Evolutionary conservation across 2,329 filamentous ascomycete species (phyloP), one percentile per base, ranked within the genome.

Genomic region (Trichoderma sp.): DNA sequence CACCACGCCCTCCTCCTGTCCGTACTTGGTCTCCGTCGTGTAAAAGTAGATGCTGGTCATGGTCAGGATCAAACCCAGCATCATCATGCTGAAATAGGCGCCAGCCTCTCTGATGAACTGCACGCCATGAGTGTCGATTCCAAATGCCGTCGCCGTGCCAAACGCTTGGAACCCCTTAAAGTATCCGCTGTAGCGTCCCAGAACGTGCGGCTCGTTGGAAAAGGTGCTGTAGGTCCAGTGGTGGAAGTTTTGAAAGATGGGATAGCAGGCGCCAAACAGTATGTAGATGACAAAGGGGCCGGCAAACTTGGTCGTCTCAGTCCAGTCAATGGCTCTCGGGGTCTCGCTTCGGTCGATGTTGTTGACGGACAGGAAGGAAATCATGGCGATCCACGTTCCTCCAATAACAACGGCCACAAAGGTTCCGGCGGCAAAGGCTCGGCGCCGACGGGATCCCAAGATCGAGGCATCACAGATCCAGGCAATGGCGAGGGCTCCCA

Each of bases 301-400:
- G 10, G 64, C 64, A 43, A 66, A 66, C 44, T 54, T 52, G 19
- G 24, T 28, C 15, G 57, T 62, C 17, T 66, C 58, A 41, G 64
- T 66, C 64, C 64, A 66, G 44, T 66, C 64, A n/a, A 66, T 28
- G 1, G 47, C 64, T 50, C 52, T 41, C n/a, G 57, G 56, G 12
- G 58, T 44, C 41, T 63, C 15, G 52, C 39, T 43, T 28, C 64
- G 56, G 47, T 66, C 28, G 30, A 66, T 63, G 58, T 66, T 12
- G 51, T 66, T 66, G 28, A 63, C 57, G 7, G 58, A 39, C 14
- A 66, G 58, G 41, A 66, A 66, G 26, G 64, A 62, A 4, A 62
- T 28, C 64, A 66, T 66, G 57, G 64, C 64, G 41, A 66, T 66
- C 64, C 64, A 66, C 15, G 64, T 66, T 51, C 64, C 64, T 44